These are phyloP conservation scores for Ophiobolus disseminans DNA, from an alignment of 2,329 filamentous ascomycete species.

Conservation along the genomic window DNA sequence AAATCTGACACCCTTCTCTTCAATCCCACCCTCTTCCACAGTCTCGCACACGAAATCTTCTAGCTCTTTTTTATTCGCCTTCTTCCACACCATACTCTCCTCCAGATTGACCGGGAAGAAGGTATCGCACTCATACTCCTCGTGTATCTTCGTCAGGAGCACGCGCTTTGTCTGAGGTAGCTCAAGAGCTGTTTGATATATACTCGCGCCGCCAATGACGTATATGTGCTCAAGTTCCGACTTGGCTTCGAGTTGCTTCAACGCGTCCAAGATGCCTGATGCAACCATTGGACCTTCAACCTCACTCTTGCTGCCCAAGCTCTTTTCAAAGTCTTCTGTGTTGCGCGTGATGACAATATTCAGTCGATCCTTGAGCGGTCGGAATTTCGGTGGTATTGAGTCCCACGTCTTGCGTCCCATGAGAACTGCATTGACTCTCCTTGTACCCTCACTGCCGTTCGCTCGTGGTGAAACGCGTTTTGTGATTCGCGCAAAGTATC, in stretches of 20 bases:
- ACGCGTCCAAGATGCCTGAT: slow-evolving; percentile 57
- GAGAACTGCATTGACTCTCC: slow-evolving; percentile 73
- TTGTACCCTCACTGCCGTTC: slow-evolving; percentile 2
- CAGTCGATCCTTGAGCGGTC: slow-evolving; percentile 78
- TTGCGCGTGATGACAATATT: slow-evolving; percentile 80
- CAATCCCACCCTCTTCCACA: slow-evolving; percentile 62
- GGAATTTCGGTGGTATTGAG: slow-evolving; percentile 78
- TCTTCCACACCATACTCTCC: slow-evolving; percentile 61
- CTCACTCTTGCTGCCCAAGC: slow-evolving; percentile 2
- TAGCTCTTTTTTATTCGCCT: slow-evolving; percentile 60
- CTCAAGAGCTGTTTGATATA: slow-evolving; percentile 76
- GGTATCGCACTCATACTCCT: slow-evolving; percentile 78
- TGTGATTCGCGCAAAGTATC: slow-evolving; percentile 91
- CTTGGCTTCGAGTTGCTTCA: slow-evolving; percentile 46
- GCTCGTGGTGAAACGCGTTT: slow-evolving; percentile 62
- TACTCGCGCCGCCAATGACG: slow-evolving; percentile 87
- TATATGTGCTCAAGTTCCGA: slow-evolving; percentile 61
- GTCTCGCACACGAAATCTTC: slow-evolving; percentile 71
- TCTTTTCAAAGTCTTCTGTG: slow-evolving; percentile 22
- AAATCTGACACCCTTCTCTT: slow-evolving; percentile 70
- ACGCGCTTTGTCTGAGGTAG: slow-evolving; percentile 66
- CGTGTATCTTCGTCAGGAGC: slow-evolving; percentile 71
- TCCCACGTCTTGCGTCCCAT: slow-evolving; percentile 99
- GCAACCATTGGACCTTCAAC: slow-evolving; percentile 60
- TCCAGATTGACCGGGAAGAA: slow-evolving; percentile 70